These are phyloP conservation scores for Sorghum bicolor DNA, from an alignment of 176 grass and related monocot genomes.

Conservation along the genomic window DNA sequence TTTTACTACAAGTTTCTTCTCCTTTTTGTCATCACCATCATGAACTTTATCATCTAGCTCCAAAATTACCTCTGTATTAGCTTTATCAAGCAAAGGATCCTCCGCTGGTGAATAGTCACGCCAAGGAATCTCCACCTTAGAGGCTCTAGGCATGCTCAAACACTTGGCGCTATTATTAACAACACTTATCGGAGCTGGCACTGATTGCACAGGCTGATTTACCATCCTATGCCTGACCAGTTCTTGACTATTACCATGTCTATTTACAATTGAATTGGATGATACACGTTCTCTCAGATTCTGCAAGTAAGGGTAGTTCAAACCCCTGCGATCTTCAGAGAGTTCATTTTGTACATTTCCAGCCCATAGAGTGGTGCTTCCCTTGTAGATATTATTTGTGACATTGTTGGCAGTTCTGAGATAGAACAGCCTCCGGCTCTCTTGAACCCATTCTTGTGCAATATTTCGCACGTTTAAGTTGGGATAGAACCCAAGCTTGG, in stretches of 20 bases:
- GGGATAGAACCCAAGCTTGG: slow-evolving; percentile 21
- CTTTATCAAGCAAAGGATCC: not conserved
- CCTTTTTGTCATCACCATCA: slow-evolving; percentile 6
- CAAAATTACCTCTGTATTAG: slow-evolving; percentile 13
- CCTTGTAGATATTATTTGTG: slow-evolving; percentile 1
- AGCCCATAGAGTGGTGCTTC: slow-evolving; percentile 17
- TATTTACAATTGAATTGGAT: slow-evolving; percentile 29
- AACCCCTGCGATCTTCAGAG: not conserved
- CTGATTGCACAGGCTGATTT: slow-evolving; percentile 16
- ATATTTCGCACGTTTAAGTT: slow-evolving; percentile 12
- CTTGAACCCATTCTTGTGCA: slow-evolving; percentile 37
- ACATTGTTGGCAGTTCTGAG: slow-evolving; percentile 26
- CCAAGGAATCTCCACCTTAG: slow-evolving; percentile 6
- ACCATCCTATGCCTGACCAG: not conserved
- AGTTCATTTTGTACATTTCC: slow-evolving; percentile 14
- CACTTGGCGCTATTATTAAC: slow-evolving; percentile 11
- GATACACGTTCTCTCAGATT: slow-evolving; percentile 19
- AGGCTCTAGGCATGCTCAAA: slow-evolving; percentile 9
- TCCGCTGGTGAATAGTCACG: not conserved
- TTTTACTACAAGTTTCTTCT: not conserved
- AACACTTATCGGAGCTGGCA: not conserved
- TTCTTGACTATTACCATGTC: slow-evolving; percentile 5
- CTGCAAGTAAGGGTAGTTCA: slow-evolving; percentile 10
- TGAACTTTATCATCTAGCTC: slow-evolving; percentile 21
- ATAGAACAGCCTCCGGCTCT: slow-evolving; percentile 19